Evolutionary conservation across 345 rosid species (phyloP), one percentile per base, ranked within the genome.

Genomic region (Citrus sp.): DNA sequence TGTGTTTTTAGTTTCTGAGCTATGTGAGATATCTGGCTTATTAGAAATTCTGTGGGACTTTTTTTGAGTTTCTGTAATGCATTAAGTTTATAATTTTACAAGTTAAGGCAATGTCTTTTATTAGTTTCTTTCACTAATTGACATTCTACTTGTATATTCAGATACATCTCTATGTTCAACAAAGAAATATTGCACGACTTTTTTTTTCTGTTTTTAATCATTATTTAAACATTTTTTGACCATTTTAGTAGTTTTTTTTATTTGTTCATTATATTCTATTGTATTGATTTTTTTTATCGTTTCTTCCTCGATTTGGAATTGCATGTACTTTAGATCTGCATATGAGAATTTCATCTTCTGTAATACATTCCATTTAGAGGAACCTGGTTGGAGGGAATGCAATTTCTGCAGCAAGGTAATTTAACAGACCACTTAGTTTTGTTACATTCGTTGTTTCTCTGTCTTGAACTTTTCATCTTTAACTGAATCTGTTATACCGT

Each of bases 341-440:
- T 95, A 87, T 81, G 94, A 95, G 85, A 84, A 75, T 79, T 81
- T 81, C 7, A 73, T 82, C 60, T 95, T 81, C 86, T 95, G 98
- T 77, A 89, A 90, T 65, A 88, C 87, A 35, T 95, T 89, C 85
- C 98, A 95, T 86, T 70, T 70, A 18, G 91, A 88, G 75, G 92
- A 93, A 83, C 70, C 91, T 81, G 98, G 98, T 79, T 95, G 98
- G 98, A 92, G 98, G 82, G 90, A 93, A 56, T 95, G 98, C 86
- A 77, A 64, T 61, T 64, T 81, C 67, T 95, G 98, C 74, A 62
- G 59, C 73, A 95, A 91, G 93, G 98, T 92, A 84, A 78, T 70
- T 42, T 59, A 13, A 58, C 73, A 34, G 60, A 46, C 60, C 24
- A 32, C 12, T 64, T 21, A 32, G 9, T 42, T 66, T 69, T 66